A percentile compares a stretch with the other conserved stretches of the same genome.
Evolutionary conservation across 2,329 filamentous ascomycete species (phyloP).

Genomic region (Diaporthe aspalathi): DNA sequence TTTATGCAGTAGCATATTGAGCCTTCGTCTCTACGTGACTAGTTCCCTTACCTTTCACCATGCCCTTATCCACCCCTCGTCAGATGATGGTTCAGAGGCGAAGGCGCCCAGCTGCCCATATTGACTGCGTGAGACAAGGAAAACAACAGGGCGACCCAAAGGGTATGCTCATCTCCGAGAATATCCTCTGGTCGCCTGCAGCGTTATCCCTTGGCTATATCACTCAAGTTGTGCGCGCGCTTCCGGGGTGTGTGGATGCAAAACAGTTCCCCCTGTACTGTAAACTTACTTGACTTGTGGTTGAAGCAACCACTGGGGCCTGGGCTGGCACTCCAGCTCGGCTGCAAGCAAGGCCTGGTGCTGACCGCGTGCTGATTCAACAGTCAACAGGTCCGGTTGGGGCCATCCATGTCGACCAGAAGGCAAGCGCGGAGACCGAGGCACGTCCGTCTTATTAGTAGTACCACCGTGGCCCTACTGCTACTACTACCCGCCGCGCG

Average conservation of each 20-base stretch:
- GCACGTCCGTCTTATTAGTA: slow-evolving; percentile 10
- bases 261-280: neutral
- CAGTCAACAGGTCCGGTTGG: neutral
- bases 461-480: neutral
- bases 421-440: slow-evolving; percentile 5
- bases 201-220: neutral
- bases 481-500: neutral
- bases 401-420: neutral
- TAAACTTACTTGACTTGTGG: neutral
- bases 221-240: neutral
- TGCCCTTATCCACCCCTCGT: no score
- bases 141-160: neutral
- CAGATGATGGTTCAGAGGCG: neutral
- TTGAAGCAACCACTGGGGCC: neutral
- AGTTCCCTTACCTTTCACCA: neutral
- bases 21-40: neutral
- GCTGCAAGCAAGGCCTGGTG: neutral
- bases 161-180: slow-evolving; percentile 21
- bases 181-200: neutral
- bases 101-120: neutral
- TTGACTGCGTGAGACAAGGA: neutral
- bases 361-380: slow-evolving; percentile 18
- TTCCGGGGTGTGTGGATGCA: neutral
- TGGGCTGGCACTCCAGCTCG: no score
- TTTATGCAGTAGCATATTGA: no score